These are phyloP conservation scores for Apiotrichum brassicae DNA, from an alignment of 1,284 basidiomycete genomes.

Conservation along the genomic window DNA sequence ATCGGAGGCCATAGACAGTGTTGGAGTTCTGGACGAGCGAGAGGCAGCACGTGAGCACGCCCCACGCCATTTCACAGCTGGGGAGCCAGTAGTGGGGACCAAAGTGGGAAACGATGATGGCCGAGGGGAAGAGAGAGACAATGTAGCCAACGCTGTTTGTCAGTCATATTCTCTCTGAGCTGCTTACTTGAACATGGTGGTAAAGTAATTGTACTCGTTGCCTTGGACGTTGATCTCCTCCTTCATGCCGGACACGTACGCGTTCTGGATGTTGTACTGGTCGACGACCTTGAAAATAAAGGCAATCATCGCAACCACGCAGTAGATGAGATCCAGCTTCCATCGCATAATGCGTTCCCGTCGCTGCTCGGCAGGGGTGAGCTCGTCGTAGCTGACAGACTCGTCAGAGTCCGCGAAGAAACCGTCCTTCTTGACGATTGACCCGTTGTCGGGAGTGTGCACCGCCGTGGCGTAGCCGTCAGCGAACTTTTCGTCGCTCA, in stretches of 20 bases:
- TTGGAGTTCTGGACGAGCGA: conserved; percentile 8
- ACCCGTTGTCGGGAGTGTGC: neutral
- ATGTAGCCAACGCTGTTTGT: conserved; percentile 10
- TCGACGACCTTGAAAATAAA: conserved; percentile 20
- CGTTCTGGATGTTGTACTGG: conserved; percentile 25
- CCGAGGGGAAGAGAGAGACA: conserved; percentile 8
- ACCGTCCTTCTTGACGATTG: neutral
- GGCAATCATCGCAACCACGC: conserved; percentile 9
- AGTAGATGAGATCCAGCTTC: conserved; percentile 15
- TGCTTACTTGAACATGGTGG: conserved; percentile 8
- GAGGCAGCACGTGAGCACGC: conserved; percentile 11
- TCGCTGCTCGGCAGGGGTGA: neutral
- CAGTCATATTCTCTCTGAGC: neutral
- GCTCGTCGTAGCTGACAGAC: neutral
- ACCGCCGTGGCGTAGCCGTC: neutral
- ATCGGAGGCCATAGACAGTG: conserved; percentile 13
- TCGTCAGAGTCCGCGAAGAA: neutral
- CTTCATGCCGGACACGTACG: conserved; percentile 19
- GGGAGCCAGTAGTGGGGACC: conserved; percentile 13
- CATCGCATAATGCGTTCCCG: conserved; percentile 4
- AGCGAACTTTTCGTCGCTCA: neutral
- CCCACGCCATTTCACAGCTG: conserved; percentile 12
- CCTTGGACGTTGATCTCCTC: conserved; percentile 24
- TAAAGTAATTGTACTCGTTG: conserved; percentile 25
- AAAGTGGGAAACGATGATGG: conserved; percentile 6